Evolutionary conservation across 1,284 basidiomycete genomes (phyloP).

Genomic region (Trichosporon sp.): DNA sequence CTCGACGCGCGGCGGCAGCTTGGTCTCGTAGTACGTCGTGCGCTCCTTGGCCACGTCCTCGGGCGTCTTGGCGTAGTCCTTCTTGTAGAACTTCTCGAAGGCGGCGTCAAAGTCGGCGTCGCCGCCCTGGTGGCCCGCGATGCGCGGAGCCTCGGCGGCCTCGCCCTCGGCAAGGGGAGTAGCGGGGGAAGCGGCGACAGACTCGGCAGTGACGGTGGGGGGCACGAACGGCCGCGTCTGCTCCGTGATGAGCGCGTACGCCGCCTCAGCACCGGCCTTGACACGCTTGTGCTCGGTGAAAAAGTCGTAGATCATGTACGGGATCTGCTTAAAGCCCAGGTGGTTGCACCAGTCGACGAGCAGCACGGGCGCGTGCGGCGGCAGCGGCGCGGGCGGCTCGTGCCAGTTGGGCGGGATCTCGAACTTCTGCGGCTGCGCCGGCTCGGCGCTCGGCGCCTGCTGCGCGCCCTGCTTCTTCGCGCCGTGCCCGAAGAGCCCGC

Average conservation of each 20-base stretch:
- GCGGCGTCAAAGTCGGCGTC: slow-evolving; percentile 73
- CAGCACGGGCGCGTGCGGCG: slow-evolving; percentile 74
- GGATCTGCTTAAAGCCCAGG: slow-evolving; percentile 81
- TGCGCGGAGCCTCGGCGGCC: too few species aligned
- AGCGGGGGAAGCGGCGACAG: slow-evolving; percentile 8
- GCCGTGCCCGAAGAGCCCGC: not conserved
- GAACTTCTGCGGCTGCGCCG: not conserved
- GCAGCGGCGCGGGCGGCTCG: slow-evolving; percentile 60
- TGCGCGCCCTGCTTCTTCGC: not conserved
- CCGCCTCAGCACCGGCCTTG: slow-evolving; percentile 72
- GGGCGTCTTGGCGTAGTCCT: slow-evolving; percentile 59
- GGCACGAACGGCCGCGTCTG: slow-evolving; percentile 62
- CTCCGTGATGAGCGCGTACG: slow-evolving; percentile 66
- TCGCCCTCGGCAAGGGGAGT: not conserved
- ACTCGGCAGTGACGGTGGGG: slow-evolving; percentile 10
- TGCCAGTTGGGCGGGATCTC: slow-evolving; percentile 46
- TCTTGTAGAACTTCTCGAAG: slow-evolving; percentile 66
- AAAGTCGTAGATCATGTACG: slow-evolving; percentile 83
- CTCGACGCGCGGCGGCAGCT: slow-evolving; percentile 63
- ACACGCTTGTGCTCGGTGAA: slow-evolving; percentile 86
- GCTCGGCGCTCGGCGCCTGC: not conserved
- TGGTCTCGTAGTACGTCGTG: slow-evolving; percentile 67
- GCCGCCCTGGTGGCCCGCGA: not conserved
- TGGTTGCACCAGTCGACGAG: slow-evolving; percentile 82
- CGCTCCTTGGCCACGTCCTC: slow-evolving; percentile 65